phyloP scores from a whole-genome alignment of 1,284 basidiomycete genomes.

The Ceratorhiza oryzae-sativae region DNA sequence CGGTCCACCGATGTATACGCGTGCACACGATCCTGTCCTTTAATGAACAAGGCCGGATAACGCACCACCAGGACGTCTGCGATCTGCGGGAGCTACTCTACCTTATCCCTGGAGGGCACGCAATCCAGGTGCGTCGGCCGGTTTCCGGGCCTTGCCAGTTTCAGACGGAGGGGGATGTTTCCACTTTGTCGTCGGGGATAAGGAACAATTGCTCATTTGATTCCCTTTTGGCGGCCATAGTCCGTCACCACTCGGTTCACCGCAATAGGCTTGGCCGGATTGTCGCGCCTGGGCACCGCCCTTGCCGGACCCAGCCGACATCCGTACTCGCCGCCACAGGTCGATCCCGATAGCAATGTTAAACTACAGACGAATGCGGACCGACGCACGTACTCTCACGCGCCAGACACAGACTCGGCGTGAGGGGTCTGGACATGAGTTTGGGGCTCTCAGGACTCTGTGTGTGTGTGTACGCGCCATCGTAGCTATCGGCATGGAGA shows the following conservation, averaged over 20 bases:
- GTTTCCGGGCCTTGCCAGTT: neutral
- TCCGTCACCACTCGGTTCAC: slow-evolving; percentile 35
- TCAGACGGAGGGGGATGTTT: neutral
- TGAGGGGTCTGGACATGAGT: slow-evolving; percentile 28
- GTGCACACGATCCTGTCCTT: slow-evolving; percentile 36
- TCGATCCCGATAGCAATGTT: neutral
- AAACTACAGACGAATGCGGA: neutral
- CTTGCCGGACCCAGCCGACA: neutral
- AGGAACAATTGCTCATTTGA: neutral
- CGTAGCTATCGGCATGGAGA: slow-evolving; percentile 16
- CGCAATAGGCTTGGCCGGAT: slow-evolving; percentile 27
- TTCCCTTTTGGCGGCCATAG: neutral
- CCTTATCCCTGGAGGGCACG: slow-evolving; percentile 35
- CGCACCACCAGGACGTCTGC: slow-evolving; percentile 30
- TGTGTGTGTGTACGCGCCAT: neutral
- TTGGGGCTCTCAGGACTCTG: slow-evolving; percentile 5
- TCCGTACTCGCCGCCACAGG: neutral
- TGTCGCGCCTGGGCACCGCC: slow-evolving; percentile 18
- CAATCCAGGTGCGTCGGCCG: slow-evolving; percentile 21
- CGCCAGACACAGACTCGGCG: slow-evolving; percentile 35
- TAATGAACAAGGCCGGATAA: slow-evolving; percentile 37
- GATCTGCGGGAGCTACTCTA: slow-evolving; percentile 27
- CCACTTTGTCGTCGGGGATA: neutral
- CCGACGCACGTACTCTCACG: slow-evolving; percentile 33
- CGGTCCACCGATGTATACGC: slow-evolving; percentile 22